Conservation (phyloP, 148 eudicot genomes). For the Rhododendron molle region DNA sequence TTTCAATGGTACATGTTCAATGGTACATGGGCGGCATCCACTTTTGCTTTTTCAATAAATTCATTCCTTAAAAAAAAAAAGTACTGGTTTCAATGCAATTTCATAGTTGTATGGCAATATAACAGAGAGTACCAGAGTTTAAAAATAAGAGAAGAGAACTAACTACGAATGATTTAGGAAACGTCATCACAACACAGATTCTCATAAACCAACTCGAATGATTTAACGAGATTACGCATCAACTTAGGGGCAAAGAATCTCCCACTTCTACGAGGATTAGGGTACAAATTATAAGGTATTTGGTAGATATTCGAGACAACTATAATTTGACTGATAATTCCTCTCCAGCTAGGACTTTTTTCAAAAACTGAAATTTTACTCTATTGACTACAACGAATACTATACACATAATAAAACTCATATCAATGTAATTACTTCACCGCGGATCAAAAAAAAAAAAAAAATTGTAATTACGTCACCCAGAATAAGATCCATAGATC, state of each 20-base stretch:
- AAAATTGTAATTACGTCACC: background rate
- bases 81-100: background rate
- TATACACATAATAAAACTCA: background rate
- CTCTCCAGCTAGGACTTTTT: background rate
- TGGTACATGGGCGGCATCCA: background rate
- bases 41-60: background rate
- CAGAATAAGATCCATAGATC: background rate
- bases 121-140: background rate
- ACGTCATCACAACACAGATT: background rate
- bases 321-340: background rate
- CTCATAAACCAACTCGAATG: background rate
- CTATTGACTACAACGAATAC: background rate
- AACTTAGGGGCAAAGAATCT: background rate
- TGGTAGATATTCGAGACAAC: background rate
- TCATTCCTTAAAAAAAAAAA: background rate
- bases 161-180: background rate
- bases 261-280: background rate
- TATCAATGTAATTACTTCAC: background rate
- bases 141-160: background rate
- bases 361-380: background rate
- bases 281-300: background rate
- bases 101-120: background rate
- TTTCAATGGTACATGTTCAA: background rate
- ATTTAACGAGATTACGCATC: background rate
- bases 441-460: too few relatives aligned